phyloP scores from a whole-genome alignment of 2,329 filamentous ascomycete species.

The Pseudogymnoascus sp. region DNA sequence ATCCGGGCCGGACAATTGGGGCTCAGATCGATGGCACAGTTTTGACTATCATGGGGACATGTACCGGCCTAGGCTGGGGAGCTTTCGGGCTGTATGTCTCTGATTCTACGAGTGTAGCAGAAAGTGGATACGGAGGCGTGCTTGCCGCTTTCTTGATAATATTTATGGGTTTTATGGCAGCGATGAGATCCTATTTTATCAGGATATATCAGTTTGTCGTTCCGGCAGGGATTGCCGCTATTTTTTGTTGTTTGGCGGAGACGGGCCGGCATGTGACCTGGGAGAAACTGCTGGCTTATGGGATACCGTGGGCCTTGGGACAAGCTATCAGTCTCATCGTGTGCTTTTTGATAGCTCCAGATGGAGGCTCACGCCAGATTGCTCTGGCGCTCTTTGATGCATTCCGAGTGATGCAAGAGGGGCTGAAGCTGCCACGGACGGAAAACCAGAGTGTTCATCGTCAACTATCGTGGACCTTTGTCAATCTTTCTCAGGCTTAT shows the following conservation, averaged over 20 bases:
- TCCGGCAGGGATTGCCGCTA: conserved; percentile 47
- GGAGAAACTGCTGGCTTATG: conserved; percentile 44
- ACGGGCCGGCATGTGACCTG: conserved; percentile 39
- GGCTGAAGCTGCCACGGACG: conserved; percentile 31
- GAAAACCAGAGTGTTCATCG: conserved; percentile 32
- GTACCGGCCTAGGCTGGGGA: conserved; percentile 47
- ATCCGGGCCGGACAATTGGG: conserved; percentile 47
- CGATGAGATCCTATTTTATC: conserved; percentile 46
- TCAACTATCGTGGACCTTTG: conserved; percentile 42
- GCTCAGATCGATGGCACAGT: conserved; percentile 48
- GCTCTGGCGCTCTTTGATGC: conserved; percentile 40
- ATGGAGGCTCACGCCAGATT: conserved; percentile 46
- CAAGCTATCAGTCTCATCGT: conserved; percentile 44
- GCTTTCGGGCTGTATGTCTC: conserved; percentile 45
- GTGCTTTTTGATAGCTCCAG: conserved; percentile 42
- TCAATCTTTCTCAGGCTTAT: conserved; percentile 47
- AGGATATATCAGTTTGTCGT: conserved; percentile 48
- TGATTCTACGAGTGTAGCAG: conserved; percentile 38
- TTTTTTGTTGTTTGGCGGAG: conserved; percentile 45
- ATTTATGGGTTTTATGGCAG: conserved; percentile 44
- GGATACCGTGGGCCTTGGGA: conserved; percentile 47
- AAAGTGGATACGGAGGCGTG: conserved; percentile 44
- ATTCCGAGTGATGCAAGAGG: conserved; percentile 38
- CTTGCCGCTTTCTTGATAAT: conserved; percentile 46
- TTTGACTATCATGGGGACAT: conserved; percentile 45